A percentile compares a stretch with the other conserved stretches of the same genome.
Conservation (phyloP, 208 protist genomes). For the Trypanosoma caninum region DNA sequence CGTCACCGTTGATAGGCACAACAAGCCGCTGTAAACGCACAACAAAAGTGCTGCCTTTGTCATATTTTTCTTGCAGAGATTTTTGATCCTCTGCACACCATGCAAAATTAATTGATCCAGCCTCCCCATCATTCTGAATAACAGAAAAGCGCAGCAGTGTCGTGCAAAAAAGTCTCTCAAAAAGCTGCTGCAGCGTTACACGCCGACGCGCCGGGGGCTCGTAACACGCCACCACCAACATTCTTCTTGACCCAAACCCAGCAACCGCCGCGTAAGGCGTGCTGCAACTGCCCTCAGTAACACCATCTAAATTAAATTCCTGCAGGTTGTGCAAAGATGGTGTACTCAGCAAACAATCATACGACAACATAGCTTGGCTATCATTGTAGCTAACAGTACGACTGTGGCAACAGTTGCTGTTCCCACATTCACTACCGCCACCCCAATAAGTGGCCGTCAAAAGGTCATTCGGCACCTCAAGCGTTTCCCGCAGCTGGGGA, state of each 20-base stretch:
- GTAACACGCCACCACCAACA: slow-evolving; percentile 61
- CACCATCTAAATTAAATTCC: no score
- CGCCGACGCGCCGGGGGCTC: slow-evolving; percentile 27
- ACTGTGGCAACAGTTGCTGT: slow-evolving; percentile 15
- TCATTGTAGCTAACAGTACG: not conserved
- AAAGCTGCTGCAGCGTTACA: not conserved
- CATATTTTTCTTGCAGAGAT: slow-evolving; percentile 1
- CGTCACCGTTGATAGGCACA: slow-evolving; percentile 31
- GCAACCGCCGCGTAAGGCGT: slow-evolving; percentile 41
- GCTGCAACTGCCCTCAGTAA: not conserved
- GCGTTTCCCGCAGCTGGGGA: slow-evolving; percentile 38
- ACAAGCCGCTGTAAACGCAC: slow-evolving; percentile 53
- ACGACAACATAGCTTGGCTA: not conserved
- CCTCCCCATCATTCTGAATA: not conserved
- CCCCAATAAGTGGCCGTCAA: not conserved
- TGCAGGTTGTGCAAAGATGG: not conserved
- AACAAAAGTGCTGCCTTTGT: slow-evolving; percentile 13
- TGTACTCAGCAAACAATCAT: not conserved
- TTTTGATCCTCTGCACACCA: slow-evolving; percentile 9
- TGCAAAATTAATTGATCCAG: not conserved
- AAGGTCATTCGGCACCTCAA: slow-evolving; percentile 20
- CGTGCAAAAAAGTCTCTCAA: slow-evolving; percentile 18
- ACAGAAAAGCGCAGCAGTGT: slow-evolving; percentile 12
- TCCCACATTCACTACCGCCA: not conserved
- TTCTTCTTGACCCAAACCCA: slow-evolving; percentile 37